Conservation (phyloP, 805 yeast species). For the Candida silvicultrix region DNA sequence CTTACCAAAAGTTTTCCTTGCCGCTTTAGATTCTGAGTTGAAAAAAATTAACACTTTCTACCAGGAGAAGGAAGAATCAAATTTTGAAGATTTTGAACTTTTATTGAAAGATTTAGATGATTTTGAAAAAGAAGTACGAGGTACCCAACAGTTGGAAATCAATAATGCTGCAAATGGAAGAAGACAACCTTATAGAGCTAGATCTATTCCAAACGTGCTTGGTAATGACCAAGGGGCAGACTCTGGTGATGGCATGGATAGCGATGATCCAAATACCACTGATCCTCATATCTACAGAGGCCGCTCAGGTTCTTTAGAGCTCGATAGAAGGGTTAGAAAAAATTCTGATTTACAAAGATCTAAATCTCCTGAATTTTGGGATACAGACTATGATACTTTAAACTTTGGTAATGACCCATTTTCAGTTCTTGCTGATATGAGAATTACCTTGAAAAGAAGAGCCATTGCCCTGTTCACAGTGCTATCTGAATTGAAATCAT, state of each 20-base stretch:
- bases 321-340: conserved; percentile 13
- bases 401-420: conserved; percentile 14
- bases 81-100: conserved; percentile 45
- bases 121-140: conserved; percentile 36
- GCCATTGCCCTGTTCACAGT: conserved; percentile 62
- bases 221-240: conserved; percentile 20
- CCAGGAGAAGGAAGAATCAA: conserved; percentile 54
- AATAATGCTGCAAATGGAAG: not conserved
- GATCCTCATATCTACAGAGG: conserved; percentile 11
- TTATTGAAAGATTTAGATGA: conserved; percentile 57
- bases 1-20: conserved; percentile 52
- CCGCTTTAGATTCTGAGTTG: conserved; percentile 75
- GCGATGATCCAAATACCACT: conserved; percentile 3
- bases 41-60: conserved; percentile 73
- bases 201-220: conserved; percentile 12
- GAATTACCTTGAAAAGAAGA: conserved; percentile 61
- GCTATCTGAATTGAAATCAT: conserved; percentile 78
- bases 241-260: conserved; percentile 20
- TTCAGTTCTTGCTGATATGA: conserved; percentile 22
- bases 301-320: conserved; percentile 16
- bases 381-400: conserved; percentile 13
- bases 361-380: conserved; percentile 22
- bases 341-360: conserved; percentile 12
- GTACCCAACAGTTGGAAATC: not conserved
- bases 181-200: not conserved